These are phyloP conservation scores for Sclerospora graminicola DNA, from an alignment of 352 stramenopile species.

Conservation along the genomic window DNA sequence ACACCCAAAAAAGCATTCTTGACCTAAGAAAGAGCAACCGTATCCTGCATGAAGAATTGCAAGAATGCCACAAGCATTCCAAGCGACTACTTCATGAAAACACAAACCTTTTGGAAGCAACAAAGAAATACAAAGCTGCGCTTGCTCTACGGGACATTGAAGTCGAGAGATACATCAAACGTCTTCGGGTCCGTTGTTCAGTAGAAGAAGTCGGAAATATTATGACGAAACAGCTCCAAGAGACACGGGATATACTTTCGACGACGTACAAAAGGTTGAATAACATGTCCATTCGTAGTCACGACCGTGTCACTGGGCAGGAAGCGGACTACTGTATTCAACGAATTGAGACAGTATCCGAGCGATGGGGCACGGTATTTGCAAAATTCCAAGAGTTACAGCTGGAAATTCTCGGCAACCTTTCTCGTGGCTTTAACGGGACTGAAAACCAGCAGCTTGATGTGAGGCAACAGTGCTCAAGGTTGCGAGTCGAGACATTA, in stretches of 20 bases:
- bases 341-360: not conserved
- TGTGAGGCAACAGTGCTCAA: conserved; percentile 1
- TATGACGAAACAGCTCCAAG: not conserved
- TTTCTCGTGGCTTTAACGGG: not conserved
- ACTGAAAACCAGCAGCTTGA: not conserved
- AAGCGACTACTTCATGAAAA: conserved; percentile 29
- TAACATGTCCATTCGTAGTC: not conserved
- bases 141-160: conserved; percentile 31
- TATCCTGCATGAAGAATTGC: conserved; percentile 24
- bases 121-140: conserved; percentile 33
- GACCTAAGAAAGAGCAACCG: not conserved
- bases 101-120: conserved; percentile 30
- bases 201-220: not conserved
- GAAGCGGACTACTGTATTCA: not conserved
- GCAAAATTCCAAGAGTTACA: not conserved
- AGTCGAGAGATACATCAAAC: not conserved
- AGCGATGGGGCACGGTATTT: not conserved
- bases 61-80: conserved; percentile 33
- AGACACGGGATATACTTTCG: not conserved
- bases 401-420: not conserved
- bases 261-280: not conserved
- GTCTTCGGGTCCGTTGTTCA: not conserved
- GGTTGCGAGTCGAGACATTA: not conserved
- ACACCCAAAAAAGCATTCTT: not conserved
- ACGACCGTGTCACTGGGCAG: not conserved